Evolutionary conservation across 2,329 filamentous ascomycete species (phyloP).

Genomic region (Aspergillus clavatus): DNA sequence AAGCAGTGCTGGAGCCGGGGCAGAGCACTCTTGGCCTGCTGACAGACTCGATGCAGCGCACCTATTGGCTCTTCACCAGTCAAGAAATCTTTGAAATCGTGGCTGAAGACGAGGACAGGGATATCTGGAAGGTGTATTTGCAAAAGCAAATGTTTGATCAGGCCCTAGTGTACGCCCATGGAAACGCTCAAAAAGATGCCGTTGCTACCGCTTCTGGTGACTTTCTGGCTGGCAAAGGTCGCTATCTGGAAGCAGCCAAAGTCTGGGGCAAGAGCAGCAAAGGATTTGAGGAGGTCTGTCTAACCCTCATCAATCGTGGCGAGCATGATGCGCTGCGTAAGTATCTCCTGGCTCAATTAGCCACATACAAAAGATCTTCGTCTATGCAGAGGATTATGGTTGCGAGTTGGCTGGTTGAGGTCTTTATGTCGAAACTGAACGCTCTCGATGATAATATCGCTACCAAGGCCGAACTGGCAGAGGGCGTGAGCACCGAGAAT

Average conservation of each 20-base stretch:
- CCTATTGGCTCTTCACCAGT: slow-evolving; percentile 91
- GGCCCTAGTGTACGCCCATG: slow-evolving; percentile 79
- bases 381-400: slow-evolving; percentile 95
- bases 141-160: slow-evolving; percentile 81
- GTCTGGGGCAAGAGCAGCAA: slow-evolving; percentile 96
- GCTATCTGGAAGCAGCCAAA: slow-evolving; percentile 77
- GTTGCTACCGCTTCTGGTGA: slow-evolving; percentile 91
- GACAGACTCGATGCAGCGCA: slow-evolving; percentile 89
- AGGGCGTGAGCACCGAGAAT: slow-evolving; percentile 65
- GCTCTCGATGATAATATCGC: slow-evolving; percentile 90
- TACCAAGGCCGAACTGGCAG: slow-evolving; percentile 75
- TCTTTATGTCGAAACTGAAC: slow-evolving; percentile 97
- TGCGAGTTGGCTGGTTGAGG: slow-evolving; percentile 87
- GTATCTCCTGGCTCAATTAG: slow-evolving; percentile 81
- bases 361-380: slow-evolving; percentile 72
- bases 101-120: slow-evolving; percentile 80
- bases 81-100: slow-evolving; percentile 92
- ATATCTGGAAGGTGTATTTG: slow-evolving; percentile 93
- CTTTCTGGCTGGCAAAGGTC: slow-evolving; percentile 73
- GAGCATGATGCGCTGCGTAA: slow-evolving; percentile 87
- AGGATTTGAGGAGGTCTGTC: slow-evolving; percentile 90
- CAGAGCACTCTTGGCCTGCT: slow-evolving; percentile 79
- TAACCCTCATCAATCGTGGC: slow-evolving; percentile 82
- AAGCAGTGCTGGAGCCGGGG: slow-evolving; percentile 73
- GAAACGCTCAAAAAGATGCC: slow-evolving; percentile 75